phyloP scores from a whole-genome alignment of 129 eudicot genomes.

The Apium graveolens region DNA sequence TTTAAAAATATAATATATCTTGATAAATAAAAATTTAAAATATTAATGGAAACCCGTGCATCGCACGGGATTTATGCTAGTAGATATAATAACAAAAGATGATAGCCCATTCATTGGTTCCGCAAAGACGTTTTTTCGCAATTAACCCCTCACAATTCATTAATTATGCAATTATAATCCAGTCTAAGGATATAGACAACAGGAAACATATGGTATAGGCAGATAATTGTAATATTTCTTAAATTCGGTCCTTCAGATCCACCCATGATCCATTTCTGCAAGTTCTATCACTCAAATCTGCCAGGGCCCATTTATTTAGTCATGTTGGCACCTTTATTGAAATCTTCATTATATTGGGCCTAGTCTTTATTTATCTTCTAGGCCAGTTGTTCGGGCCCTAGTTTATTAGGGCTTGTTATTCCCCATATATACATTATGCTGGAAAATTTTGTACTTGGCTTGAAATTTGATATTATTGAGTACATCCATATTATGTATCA shows the following conservation, averaged over 20 bases:
- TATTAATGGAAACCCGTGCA: too few relatives aligned
- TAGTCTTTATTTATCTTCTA: neutral
- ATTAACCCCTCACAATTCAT: neutral
- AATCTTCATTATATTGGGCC: neutral
- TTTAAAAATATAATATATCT: too few relatives aligned
- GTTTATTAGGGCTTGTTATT: neutral
- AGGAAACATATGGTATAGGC: neutral
- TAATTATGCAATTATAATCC: neutral
- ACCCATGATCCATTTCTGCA: neutral
- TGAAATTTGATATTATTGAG: neutral
- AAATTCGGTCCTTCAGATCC: neutral
- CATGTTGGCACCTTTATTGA: neutral
- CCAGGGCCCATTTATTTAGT: neutral
- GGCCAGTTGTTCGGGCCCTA: neutral
- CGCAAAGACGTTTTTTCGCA: neutral
- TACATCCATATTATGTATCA: neutral
- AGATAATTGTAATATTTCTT: neutral
- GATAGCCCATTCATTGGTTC: too few relatives aligned
- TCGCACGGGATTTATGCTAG: too few relatives aligned
- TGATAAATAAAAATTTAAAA: too few relatives aligned
- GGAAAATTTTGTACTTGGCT: neutral
- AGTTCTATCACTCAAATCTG: neutral
- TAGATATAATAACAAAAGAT: too few relatives aligned
- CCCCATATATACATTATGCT: neutral
- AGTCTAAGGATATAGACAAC: neutral